phyloP scores from a whole-genome alignment of 2,329 filamentous ascomycete genomes.

The Trichophyton verrucosum region DNA sequence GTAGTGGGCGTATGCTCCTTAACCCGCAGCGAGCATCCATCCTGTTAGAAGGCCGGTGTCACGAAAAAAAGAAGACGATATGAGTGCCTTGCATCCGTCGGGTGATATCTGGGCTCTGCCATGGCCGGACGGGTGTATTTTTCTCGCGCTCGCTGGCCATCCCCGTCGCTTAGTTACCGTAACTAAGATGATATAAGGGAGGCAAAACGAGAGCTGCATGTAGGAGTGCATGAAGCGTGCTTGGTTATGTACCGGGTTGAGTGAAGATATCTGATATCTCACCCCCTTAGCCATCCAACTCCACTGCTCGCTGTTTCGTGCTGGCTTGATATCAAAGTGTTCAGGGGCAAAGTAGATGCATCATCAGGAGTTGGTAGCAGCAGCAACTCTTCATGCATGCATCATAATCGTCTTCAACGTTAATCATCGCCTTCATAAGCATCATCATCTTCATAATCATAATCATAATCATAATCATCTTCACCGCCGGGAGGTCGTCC shows the following conservation, averaged over 20 bases:
- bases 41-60: background rate
- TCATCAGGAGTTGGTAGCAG: no score
- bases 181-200: background rate
- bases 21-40: background rate
- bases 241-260: background rate
- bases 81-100: slow-evolving; percentile 3
- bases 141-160: background rate
- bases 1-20: background rate
- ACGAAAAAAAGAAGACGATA: background rate
- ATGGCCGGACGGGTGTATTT: background rate
- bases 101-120: background rate
- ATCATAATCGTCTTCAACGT: no score
- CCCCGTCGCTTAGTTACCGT: background rate
- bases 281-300: background rate
- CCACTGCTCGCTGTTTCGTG: background rate
- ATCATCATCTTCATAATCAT: background rate
- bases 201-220: background rate
- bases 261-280: background rate
- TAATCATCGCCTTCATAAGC: no score
- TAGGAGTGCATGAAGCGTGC: background rate
- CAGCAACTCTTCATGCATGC: no score
- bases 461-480: background rate
- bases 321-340: background rate
- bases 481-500: background rate
- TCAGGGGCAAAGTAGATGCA: no score